Percentiles rank a stretch among this genome's conserved stretches.
Evolutionary conservation across 2,329 filamentous ascomycete genomes (phyloP).

Genomic region (Neopestalotiopsis rosae): DNA sequence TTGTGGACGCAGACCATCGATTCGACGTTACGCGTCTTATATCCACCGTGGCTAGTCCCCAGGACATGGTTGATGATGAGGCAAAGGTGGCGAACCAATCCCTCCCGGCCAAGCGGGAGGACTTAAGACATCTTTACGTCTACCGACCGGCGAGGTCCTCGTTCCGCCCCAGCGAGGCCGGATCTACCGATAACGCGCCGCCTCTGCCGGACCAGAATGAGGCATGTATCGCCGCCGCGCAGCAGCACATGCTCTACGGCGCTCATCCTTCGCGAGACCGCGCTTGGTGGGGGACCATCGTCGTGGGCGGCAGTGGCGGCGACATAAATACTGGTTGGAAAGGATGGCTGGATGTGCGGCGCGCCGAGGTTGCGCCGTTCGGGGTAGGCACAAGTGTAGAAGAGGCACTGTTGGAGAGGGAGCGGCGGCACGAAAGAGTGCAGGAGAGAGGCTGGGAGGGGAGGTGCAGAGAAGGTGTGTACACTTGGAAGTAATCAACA

Average conservation of each 20-base stretch:
- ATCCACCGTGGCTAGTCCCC: no score
- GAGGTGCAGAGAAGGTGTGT: conserved; percentile 45
- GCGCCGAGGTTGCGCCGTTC: conserved; percentile 47
- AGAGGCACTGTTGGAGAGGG: conserved; percentile 50
- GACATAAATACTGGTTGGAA: conserved; percentile 41
- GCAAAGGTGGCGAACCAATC: conserved; percentile 6
- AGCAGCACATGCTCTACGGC: conserved; percentile 58
- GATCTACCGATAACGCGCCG: conserved; percentile 3
- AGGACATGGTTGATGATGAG: conserved; percentile 11
- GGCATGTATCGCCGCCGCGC: conserved; percentile 45
- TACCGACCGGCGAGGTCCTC: conserved; percentile 44
- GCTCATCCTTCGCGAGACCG: conserved; percentile 48
- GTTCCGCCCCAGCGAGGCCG: conserved; percentile 24
- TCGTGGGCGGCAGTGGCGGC: conserved; percentile 50
- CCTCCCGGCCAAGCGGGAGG: conserved; percentile 31
- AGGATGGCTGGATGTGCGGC: conserved; percentile 60
- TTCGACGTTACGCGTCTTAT: conserved; percentile 58
- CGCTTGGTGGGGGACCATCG: conserved; percentile 64
- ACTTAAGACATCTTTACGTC: conserved; percentile 58
- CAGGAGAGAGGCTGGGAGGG: conserved; percentile 38
- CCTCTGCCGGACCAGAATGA: conserved; percentile 15
- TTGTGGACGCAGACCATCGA: conserved; percentile 60
- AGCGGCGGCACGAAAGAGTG: conserved; percentile 44
- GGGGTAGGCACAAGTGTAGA: conserved; percentile 44
- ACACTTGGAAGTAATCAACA: neutral